Evolutionary conservation across 2,329 filamentous ascomycete species (phyloP).

Genomic region (Colletotrichum shisoi): DNA sequence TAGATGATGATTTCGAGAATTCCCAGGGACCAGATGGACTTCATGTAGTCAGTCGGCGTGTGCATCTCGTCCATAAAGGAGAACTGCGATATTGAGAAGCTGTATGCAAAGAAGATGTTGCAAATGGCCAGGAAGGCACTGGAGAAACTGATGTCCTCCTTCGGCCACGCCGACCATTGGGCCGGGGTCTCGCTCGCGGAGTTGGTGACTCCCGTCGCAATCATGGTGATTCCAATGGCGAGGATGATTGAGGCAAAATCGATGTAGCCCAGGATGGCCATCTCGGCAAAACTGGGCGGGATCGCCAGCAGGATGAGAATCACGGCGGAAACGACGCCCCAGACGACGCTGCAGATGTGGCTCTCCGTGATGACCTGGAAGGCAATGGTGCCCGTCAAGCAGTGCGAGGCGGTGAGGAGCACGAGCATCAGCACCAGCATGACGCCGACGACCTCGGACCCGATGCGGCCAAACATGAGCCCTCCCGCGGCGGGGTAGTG

Average conservation of each 20-base stretch:
- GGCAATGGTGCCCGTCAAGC: conserved; percentile 74
- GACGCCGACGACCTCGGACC: conserved; percentile 68
- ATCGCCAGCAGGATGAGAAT: conserved; percentile 57
- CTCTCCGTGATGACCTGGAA: conserved; percentile 70
- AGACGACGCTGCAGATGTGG: conserved; percentile 56
- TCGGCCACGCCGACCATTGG: conserved; percentile 57
- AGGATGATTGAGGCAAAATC: conserved; percentile 69
- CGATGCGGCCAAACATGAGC: conserved; percentile 66
- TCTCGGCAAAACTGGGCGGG: conserved; percentile 58
- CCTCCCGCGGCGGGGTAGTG: conserved; percentile 74
- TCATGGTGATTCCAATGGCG: conserved; percentile 72
- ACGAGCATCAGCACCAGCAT: conserved; percentile 70
- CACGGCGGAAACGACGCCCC: conserved; percentile 56
- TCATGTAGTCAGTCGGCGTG: conserved; percentile 56
- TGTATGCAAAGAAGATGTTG: conserved; percentile 77
- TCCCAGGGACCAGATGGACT: conserved; percentile 69
- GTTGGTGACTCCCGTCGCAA: conserved; percentile 64
- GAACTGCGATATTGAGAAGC: conserved; percentile 62
- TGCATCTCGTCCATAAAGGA: conserved; percentile 64
- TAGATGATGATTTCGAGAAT: conserved; percentile 70
- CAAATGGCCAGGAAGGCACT: conserved; percentile 67
- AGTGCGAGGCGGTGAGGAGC: conserved; percentile 76
- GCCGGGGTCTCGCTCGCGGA: conserved; percentile 43
- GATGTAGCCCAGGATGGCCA: conserved; percentile 60
- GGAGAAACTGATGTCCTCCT: conserved; percentile 56